Base-by-base conservation (phyloP, 768 basidiomycete genomes). In the Harrya chromipes region DNA sequence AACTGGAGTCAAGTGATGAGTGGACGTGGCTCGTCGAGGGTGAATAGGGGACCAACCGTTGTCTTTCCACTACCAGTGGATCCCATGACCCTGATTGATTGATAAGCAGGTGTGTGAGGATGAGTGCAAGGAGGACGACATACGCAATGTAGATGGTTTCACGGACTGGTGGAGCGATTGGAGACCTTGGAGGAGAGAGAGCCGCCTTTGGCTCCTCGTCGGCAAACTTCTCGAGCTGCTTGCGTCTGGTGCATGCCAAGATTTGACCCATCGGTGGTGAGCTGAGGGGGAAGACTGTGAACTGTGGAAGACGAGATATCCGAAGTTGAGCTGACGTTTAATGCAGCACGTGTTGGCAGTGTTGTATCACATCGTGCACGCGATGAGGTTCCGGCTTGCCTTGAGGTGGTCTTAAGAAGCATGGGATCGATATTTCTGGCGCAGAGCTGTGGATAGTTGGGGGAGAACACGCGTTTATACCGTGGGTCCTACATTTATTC, bases 61-160 rank as follows among this genome's bases (percentile, higher is more conserved):
- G 67, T 70, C 59, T 68, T 68, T 24, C 67, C 67, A n/a, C 61
- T 70, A 7, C 67, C 67, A 44, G 67, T 68, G 33, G 61, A 56
- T n/a, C 67, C 67, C 67, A 68, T 68, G 50, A 66, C 61, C 13
- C 65, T 66, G 55, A 58, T 44, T 46, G 50, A 55, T 46, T 50
- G 64, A 67, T 66, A 65, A 65, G 65, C 35, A 56, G 0, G 12
- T 34, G 40, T 17, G 40, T n/a, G 49, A 34, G 26, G 35, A 21
- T n/a, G 23, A 41, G 16, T 8, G 34, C 24, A 16, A 17, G 21
- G 37, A 37, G 11, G 35, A 38, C 10, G 43, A 66, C 65, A 19
- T 63, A 66, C 65, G 45, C 53, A 49, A 66, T 29, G 43, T 63
- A 66, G 41, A 67, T 49, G 34, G 66, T 65, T 55, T 67, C 63